Evolutionary conservation across 1,139 yeast species (phyloP), one percentile per base, ranked within the genome.

Genomic region (Saccharomycopsis hybrid): DNA sequence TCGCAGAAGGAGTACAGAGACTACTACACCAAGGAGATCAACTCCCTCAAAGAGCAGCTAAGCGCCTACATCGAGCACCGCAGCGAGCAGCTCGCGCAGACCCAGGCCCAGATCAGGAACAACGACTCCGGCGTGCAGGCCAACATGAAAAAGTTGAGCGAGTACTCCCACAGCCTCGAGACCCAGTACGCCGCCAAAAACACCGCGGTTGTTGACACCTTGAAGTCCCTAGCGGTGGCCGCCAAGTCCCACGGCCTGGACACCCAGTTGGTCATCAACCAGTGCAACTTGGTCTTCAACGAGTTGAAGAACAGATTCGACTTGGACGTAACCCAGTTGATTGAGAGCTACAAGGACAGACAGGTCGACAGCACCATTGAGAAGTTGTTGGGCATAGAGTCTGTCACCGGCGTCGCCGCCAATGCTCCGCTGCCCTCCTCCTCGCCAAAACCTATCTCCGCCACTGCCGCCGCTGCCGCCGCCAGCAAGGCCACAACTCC

Each of bases 1-100:
- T 69, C 82, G 3, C 85, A 81, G 57, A 66, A 68, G 43, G 80
- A 79, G 54, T 81, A 79, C 62, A 78, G 78, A 57, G 67, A 64
- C 25, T 76, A 77, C 56, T 80, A 79, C 70, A 67, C 61, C 54
- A 61, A 59, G 65, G 70, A 72, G 51, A 56, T 74, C 3, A 54
- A 54, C 3, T 57, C 49, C 44, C 59, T 70, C 41, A 62, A 61
- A 49, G 54, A 58, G 1, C 56, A 60, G 48, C 65, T 82, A 50
- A 68, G 68, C 31, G 55, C 58, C 1, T 74, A 72, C 57, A 71
- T 77, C 46, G 54, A 57, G 5, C 69, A 70, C 9, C 70, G 70
- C 51, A 61, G 64, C 11, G 54, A 55, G 1, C 43, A 61, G 13
- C 44, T 52, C 24, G 9, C 11, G 57, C 7, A 65, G 61, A 45